phyloP scores from a whole-genome alignment of 164 flowering plant species.

The Nymphaea thermarum region DNA sequence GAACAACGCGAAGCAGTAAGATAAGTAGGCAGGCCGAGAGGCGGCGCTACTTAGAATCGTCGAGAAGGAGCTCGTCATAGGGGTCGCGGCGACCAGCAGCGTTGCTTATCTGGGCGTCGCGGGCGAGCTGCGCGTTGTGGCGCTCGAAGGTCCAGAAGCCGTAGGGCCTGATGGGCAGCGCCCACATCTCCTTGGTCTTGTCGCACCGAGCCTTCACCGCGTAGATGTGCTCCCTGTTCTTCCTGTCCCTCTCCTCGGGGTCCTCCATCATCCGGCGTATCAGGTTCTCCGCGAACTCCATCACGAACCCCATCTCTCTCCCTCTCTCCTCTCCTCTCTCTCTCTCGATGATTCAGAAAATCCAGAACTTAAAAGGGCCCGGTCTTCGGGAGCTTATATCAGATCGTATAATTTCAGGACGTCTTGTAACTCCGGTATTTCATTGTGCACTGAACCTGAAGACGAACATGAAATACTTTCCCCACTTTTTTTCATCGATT shows the following conservation, averaged over 20 bases:
- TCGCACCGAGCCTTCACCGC: conserved; percentile 46
- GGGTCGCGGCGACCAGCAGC: conserved; percentile 78
- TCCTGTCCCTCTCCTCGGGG: conserved; percentile 71
- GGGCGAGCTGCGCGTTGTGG: conserved; percentile 66
- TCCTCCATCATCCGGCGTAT: conserved; percentile 80
- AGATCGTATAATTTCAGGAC: too few relatives aligned
- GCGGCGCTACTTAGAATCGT: neutral
- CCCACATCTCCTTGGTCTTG: conserved; percentile 94
- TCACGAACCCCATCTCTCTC: conserved; percentile 50
- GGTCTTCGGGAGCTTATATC: too few relatives aligned
- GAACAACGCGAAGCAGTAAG: too few relatives aligned
- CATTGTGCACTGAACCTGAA: too few relatives aligned
- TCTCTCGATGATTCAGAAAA: too few relatives aligned
- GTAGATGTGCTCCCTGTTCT: conserved; percentile 64
- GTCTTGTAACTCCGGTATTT: too few relatives aligned
- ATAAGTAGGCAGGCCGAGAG: neutral
- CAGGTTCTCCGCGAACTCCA: conserved; percentile 94
- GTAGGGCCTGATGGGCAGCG: conserved; percentile 74
- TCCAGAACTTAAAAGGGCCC: too few relatives aligned
- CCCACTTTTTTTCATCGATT: too few relatives aligned
- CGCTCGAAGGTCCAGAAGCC: conserved; percentile 98
- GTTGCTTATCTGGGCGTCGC: conserved; percentile 87
- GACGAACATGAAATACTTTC: too few relatives aligned
- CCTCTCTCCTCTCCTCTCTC: too few relatives aligned
- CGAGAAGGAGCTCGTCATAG: conserved; percentile 65